Base-by-base conservation (phyloP, 2,329 filamentous ascomycete genomes). In the Dactylellina parvicollis region DNA sequence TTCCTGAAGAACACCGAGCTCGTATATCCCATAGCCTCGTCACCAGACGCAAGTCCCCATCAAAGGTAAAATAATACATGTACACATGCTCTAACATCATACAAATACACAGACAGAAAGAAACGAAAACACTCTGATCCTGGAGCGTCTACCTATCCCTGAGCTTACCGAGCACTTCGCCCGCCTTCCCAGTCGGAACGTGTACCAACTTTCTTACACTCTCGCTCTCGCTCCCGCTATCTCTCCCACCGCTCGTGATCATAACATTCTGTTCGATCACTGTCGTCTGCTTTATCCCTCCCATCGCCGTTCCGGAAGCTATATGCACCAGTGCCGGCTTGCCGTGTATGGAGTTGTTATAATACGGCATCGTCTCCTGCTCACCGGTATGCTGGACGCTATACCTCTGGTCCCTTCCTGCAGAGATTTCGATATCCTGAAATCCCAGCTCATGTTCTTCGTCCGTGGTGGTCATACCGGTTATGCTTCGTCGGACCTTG, bases 261-360 rank as follows among this genome's bases (percentile, higher is more conserved):
- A 55, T 40, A n/a, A 73, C 44, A 22, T 62, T 73, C 32, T 73
- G 67, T 18, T 73, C 67, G 26, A 73, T 66, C 24, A 73, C 67
- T 1, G 67, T 65, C 2, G 67, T 73, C 38, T 73, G 67, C 24
- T 73, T 73, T 24, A 66, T 73, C 4, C 69, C 67, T 1, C 59
- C 60, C 69, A 73, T 65, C 4, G 50, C 26, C 8, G 57, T 64
- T 3, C 67, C 67, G 2, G 57, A 46, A 3, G 59, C 49, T 16
- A 64, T 28, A 5, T 57, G 42, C 8, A 72, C 52, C 7, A 64
- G 38, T 2, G 59, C 62, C 1, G 67, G 67, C 14, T 57, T 59
- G 1, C 67, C 52, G 30, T 64, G 57, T 28, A 47, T 8, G 3
- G 67, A 65, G 28, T 42, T 71, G 9, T 57, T 59, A 7, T 60